A percentile compares a stretch with the other conserved stretches of the same genome.
phyloP scores from a whole-genome alignment of 768 basidiomycete genomes.

The Strobilomyces dryophilus region DNA sequence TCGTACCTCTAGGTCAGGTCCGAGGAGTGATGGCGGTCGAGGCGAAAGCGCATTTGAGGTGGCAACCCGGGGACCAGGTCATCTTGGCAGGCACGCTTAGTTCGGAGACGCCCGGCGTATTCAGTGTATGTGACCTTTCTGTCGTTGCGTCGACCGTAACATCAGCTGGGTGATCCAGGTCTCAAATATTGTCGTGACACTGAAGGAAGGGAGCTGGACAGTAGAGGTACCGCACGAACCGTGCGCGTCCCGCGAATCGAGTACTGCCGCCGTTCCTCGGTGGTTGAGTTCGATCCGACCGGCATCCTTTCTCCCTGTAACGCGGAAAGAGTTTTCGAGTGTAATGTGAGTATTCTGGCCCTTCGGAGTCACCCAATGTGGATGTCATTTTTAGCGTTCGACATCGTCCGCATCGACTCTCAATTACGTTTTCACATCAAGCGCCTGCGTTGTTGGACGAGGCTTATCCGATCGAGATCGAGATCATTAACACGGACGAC shows the following conservation, averaged over 20 bases:
- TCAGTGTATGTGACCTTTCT: constrained; percentile 45
- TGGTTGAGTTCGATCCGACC: constrained; percentile 63
- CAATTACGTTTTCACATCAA: constrained; percentile 52
- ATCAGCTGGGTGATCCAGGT: constrained; percentile 16
- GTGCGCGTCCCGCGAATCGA: constrained; percentile 33
- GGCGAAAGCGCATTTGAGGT: constrained; percentile 47
- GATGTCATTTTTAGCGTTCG: constrained; percentile 43
- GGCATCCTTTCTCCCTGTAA: constrained; percentile 48
- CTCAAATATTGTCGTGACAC: constrained; percentile 46
- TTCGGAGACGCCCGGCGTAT: constrained; percentile 43
- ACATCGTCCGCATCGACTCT: constrained; percentile 56
- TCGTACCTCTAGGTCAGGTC: constrained; percentile 45
- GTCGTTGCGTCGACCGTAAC: background rate
- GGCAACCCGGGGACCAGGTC: constrained; percentile 49
- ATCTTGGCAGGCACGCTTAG: constrained; percentile 60
- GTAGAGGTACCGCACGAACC: constrained; percentile 58
- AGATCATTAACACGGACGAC: constrained; percentile 69
- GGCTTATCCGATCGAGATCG: constrained; percentile 66
- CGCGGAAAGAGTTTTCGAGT: constrained; percentile 41
- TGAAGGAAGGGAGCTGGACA: constrained; percentile 63
- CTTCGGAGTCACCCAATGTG: background rate
- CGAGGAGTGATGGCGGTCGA: constrained; percentile 31
- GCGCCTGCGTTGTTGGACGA: constrained; percentile 80
- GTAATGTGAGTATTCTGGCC: constrained; percentile 40
- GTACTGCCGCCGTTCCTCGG: constrained; percentile 25